These are phyloP conservation scores for Colletotrichum australisinense DNA, from an alignment of 2,329 filamentous ascomycete genomes.

Conservation along the genomic window DNA sequence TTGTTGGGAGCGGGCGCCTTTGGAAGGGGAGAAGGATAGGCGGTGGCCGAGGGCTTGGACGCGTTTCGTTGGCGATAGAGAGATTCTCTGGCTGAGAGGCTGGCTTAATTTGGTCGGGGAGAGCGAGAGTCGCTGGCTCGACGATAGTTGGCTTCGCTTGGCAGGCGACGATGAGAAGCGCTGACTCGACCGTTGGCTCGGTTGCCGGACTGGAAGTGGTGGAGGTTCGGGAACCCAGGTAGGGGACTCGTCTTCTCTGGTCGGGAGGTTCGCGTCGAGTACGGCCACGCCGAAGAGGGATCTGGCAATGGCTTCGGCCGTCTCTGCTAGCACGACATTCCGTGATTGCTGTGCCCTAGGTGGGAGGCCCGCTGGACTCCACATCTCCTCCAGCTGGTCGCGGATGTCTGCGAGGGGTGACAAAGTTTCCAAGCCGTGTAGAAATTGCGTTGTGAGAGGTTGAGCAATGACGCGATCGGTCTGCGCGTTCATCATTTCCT, in stretches of 20 bases:
- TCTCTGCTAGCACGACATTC: conserved; percentile 30
- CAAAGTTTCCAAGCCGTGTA: neutral
- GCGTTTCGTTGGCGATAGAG: conserved; percentile 21
- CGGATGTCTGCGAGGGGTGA: conserved; percentile 24
- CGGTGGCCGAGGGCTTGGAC: conserved; percentile 6
- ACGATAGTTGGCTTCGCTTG: conserved; percentile 14
- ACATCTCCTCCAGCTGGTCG: conserved; percentile 24
- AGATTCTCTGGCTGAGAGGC: conserved; percentile 9
- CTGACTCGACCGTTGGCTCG: conserved; percentile 21
- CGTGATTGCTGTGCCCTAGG: conserved; percentile 22
- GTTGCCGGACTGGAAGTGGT: neutral
- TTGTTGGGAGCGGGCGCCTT: neutral
- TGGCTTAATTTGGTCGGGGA: conserved; percentile 25
- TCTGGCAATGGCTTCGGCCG: conserved; percentile 31
- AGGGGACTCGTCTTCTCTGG: conserved; percentile 5
- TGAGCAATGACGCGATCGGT: conserved; percentile 30
- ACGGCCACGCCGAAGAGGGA: conserved; percentile 31
- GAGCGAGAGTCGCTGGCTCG: conserved; percentile 12
- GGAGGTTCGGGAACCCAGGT: conserved; percentile 30
- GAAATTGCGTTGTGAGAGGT: conserved; percentile 9
- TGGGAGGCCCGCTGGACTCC: conserved; percentile 7
- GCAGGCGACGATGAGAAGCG: conserved; percentile 14
- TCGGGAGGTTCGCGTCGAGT: conserved; percentile 26
- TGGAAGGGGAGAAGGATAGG: conserved; percentile 17
- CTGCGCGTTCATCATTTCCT: conserved; percentile 10